Conservation (phyloP, 2,329 filamentous ascomycete genomes). For the Raffaelea arxii region DNA sequence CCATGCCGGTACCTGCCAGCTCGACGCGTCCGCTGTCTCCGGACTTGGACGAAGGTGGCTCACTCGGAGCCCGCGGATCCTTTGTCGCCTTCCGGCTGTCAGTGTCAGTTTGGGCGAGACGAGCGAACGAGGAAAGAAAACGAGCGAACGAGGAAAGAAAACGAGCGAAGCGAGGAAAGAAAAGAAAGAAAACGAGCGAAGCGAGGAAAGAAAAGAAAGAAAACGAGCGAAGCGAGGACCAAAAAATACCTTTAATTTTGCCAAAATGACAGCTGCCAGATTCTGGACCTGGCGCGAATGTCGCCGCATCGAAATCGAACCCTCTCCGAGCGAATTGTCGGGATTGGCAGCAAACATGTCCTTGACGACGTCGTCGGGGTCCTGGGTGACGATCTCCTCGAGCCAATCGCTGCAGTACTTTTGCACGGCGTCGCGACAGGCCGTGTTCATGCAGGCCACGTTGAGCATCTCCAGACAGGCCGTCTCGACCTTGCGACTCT, state of each 20-base stretch:
- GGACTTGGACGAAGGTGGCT: too few species aligned
- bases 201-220: too few species aligned
- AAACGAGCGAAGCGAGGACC: too few species aligned
- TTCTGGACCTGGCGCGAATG: conserved; percentile 55
- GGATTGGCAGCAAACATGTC: conserved; percentile 40
- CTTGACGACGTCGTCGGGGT: conserved; percentile 45
- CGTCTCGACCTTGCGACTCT: conserved; percentile 76
- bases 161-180: too few species aligned
- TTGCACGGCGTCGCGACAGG: conserved; percentile 73
- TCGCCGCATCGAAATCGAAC: conserved; percentile 48
- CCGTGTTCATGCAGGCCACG: conserved; percentile 76
- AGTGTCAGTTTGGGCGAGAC: too few species aligned
- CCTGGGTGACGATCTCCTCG: conserved; percentile 69
- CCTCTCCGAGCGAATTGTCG: conserved; percentile 47
- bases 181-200: too few species aligned
- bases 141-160: too few species aligned
- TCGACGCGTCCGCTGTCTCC: conserved; percentile 28
- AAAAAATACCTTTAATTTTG: conserved; percentile 59
- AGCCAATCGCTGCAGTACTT: conserved; percentile 84
- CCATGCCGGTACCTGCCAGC: conserved; percentile 49
- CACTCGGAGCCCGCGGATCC: too few species aligned
- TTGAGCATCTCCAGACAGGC: conserved; percentile 84
- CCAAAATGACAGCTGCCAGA: conserved; percentile 64
- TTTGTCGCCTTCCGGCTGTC: too few species aligned
- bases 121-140: too few species aligned